A percentile compares a stretch with the other conserved stretches of the same genome.
Conservation (phyloP, 371 early-diverging fungal genomes). For the Lichtheimia ornata region DNA sequence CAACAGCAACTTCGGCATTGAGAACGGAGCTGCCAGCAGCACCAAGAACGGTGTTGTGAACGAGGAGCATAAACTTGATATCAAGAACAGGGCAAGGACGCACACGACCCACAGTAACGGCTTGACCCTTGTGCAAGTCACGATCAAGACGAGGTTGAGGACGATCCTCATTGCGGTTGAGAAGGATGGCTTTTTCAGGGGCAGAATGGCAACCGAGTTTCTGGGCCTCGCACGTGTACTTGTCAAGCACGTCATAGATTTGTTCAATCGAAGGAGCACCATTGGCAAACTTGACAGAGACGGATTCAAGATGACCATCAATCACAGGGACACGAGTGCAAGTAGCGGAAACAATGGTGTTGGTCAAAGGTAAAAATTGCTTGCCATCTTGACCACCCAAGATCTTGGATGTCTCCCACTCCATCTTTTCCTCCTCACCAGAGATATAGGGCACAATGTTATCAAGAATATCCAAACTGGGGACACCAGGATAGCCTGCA, state of each 20-base stretch:
- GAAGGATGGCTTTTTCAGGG: conserved; percentile 78
- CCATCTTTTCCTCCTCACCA: conserved; percentile 98
- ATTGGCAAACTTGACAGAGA: conserved; percentile 82
- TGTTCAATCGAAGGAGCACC: conserved; percentile 71
- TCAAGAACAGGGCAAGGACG: conserved; percentile 84
- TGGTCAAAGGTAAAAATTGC: conserved; percentile 47
- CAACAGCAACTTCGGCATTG: conserved; percentile 92
- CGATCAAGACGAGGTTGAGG: conserved; percentile 96
- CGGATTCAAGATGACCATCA: conserved; percentile 93
- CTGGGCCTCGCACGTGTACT: conserved; percentile 79
- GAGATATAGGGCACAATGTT: conserved; percentile 93
- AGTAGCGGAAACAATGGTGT: conserved; percentile 84
- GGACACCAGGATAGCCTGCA: conserved; percentile 96
- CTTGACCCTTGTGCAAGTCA: conserved; percentile 80
- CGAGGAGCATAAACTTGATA: conserved; percentile 85
- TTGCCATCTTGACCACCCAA: conserved; percentile 67
- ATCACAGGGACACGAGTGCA: conserved; percentile 96
- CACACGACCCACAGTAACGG: conserved; percentile 90
- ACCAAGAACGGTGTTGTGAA: conserved; percentile 96
- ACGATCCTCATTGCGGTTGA: conserved; percentile 75
- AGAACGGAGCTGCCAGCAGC: conserved; percentile 95
- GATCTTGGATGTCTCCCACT: conserved; percentile 92
- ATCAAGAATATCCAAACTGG: conserved; percentile 91
- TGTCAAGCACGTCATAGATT: conserved; percentile 66
- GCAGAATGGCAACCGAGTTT: conserved; percentile 76